Conservation (phyloP, 2,329 filamentous ascomycete species). For the Setomelanomma holmii region DNA sequence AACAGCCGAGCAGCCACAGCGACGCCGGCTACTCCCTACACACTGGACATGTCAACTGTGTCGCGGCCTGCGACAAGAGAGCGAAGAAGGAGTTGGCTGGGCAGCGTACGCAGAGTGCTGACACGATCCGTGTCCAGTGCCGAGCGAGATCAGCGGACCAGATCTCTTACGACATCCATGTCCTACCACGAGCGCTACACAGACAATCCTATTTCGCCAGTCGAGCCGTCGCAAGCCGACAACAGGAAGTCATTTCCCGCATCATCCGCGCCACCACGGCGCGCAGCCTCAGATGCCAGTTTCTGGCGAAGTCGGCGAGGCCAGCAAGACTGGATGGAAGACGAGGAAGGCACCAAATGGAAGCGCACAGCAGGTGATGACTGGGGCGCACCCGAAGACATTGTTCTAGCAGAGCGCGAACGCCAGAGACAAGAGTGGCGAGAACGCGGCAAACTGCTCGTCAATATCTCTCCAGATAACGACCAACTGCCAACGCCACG, state of each 20-base stretch:
- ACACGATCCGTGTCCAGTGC: constrained; percentile 34
- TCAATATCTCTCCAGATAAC: constrained; percentile 31
- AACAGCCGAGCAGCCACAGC: constrained; percentile 32
- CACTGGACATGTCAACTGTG: constrained; percentile 20
- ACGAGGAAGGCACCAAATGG: constrained; percentile 41
- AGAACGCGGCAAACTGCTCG: constrained; percentile 37
- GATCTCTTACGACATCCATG: constrained; percentile 32
- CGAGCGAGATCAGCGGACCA: constrained; percentile 40
- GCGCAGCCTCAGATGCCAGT: constrained; percentile 54
- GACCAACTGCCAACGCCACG: constrained; percentile 36
- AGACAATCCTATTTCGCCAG: constrained; percentile 30
- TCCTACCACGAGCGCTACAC: constrained; percentile 38
- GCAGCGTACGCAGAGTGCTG: constrained; percentile 46
- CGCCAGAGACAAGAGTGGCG: constrained; percentile 40
- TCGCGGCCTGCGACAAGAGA: constrained; percentile 25
- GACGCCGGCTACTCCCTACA: constrained; percentile 35
- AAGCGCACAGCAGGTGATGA: constrained; percentile 46
- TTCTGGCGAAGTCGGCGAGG: constrained; percentile 53
- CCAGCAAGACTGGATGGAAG: constrained; percentile 51
- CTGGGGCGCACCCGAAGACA: constrained; percentile 44
- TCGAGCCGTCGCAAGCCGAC: constrained; percentile 6
- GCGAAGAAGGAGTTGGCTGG: constrained; percentile 47
- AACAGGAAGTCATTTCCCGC: constrained; percentile 29
- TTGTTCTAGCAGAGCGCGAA: constrained; percentile 39
- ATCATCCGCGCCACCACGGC: constrained; percentile 42